Evolutionary conservation across 306 rosid species (phyloP).

Genomic region (Lathyrus oleraceus): DNA sequence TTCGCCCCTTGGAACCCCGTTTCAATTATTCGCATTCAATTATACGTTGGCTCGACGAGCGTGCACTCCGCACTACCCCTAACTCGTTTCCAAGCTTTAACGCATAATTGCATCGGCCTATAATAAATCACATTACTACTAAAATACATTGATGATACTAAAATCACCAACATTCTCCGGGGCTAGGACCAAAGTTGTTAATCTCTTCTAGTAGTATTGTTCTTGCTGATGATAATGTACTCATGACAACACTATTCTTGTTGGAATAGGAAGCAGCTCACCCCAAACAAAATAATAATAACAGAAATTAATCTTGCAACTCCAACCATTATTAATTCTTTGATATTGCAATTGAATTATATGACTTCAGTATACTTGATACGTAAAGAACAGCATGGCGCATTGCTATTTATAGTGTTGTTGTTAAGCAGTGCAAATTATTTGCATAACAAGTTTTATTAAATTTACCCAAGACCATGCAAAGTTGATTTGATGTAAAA

Average conservation of each 20-base stretch:
- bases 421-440: neutral
- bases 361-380: neutral
- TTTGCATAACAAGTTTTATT: no score
- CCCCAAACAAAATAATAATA: conserved; percentile 32
- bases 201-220: neutral
- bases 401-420: conserved; percentile 33
- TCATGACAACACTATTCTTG: neutral
- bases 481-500: neutral
- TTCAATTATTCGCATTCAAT: no score
- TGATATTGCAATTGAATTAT: neutral
- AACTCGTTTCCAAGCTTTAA: no score
- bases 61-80: no score
- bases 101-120: no score
- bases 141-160: no score
- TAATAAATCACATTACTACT: no score
- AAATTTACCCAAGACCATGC: no score
- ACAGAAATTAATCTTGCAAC: neutral
- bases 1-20: no score
- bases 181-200: conserved; percentile 39
- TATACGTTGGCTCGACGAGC: no score
- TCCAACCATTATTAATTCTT: conserved; percentile 28
- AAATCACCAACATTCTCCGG: conserved; percentile 32
- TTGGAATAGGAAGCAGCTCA: neutral
- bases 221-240: neutral
- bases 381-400: neutral